Evolutionary conservation across 257 asterid genomes (phyloP), one percentile per base, ranked within the genome.

Genomic region (Fraxinus quadrangulata): DNA sequence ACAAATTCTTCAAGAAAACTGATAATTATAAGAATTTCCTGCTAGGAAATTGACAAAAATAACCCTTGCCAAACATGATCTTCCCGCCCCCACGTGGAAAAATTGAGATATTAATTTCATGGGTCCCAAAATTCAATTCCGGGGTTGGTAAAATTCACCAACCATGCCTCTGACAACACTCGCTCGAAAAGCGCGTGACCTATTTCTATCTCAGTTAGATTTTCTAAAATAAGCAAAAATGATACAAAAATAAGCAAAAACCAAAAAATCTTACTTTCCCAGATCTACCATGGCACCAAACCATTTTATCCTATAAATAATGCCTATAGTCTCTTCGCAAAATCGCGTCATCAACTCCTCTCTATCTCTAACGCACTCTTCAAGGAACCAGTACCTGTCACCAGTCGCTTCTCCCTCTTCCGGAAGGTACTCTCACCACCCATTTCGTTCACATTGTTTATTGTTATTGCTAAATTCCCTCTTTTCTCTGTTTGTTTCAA

Each of bases 271-370:
- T 83, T 75, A 71, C 76, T 56, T 54, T 56, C 71, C 67, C 56
- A 80, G 86, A 88, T 83, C 86, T 81, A 88, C 83, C 88, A 63
- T 5, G 67, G 75, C 84, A 74, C 31, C 74, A 72, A 39, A 82
- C 73, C 77, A 54, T 47, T 77, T 77, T 75, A 37, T 47, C 82
- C 92, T 88, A 89, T 87, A 89, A 83, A 90, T 87, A 79, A 21
- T 47, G 75, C 2, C 75, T 28, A n/a, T 40, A 81, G 0, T 34
- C 67, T 23, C 63, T 17, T 67, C 59, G 69, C 45, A 45, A 72
- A 74, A 83, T 89, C 88, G 91, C 81, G 92, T 78, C 82, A 75
- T 85, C 67, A 30, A 61, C 67, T 26, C 42, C 40, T 36, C 11
- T 72, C 70, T 68, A 79, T 19, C 72, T 70, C 54, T 75, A 12